Evolutionary conservation across 768 basidiomycete genomes (phyloP).

Genomic region (Chalciporus pseudorubinellus): DNA sequence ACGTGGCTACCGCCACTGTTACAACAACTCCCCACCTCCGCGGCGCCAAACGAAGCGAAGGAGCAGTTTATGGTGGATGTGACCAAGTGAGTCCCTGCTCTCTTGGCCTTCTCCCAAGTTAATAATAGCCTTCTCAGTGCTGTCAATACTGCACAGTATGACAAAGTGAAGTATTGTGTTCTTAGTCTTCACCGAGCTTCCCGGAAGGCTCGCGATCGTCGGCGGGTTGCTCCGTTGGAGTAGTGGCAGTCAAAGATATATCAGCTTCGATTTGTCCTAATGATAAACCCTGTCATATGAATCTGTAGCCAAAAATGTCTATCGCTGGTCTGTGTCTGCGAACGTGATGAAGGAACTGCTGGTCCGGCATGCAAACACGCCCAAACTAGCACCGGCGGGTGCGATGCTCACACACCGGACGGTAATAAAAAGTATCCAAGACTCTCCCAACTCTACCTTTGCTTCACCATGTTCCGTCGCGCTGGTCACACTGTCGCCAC

Average conservation of each 20-base stretch:
- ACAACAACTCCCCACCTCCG: slow-evolving; percentile 61
- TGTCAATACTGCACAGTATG: slow-evolving; percentile 60
- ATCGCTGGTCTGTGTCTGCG: slow-evolving; percentile 3
- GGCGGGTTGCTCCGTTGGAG: slow-evolving; percentile 35
- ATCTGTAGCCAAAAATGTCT: slow-evolving; percentile 17
- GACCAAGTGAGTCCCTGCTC: slow-evolving; percentile 53
- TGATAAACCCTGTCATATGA: too few species aligned
- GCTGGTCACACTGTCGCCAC: slow-evolving; percentile 55
- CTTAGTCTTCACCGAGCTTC: slow-evolving; percentile 68
- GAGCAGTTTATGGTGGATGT: slow-evolving; percentile 72
- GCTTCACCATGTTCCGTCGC: slow-evolving; percentile 50
- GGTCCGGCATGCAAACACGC: slow-evolving; percentile 20
- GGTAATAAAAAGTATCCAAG: slow-evolving; percentile 8
- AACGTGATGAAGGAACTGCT: background rate
- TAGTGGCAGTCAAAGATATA: slow-evolving; percentile 16
- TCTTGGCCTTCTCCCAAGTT: slow-evolving; percentile 1
- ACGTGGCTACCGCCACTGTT: slow-evolving; percentile 72
- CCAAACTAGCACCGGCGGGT: slow-evolving; percentile 24
- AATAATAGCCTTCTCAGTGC: slow-evolving; percentile 43
- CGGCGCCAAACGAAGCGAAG: slow-evolving; percentile 64
- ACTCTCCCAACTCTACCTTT: slow-evolving; percentile 11
- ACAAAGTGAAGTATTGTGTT: slow-evolving; percentile 82
- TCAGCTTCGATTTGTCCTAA: background rate
- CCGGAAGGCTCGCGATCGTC: slow-evolving; percentile 68
- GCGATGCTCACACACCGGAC: slow-evolving; percentile 14